These are phyloP conservation scores for Inga laurina DNA, from an alignment of 306 rosid species.

Conservation along the genomic window DNA sequence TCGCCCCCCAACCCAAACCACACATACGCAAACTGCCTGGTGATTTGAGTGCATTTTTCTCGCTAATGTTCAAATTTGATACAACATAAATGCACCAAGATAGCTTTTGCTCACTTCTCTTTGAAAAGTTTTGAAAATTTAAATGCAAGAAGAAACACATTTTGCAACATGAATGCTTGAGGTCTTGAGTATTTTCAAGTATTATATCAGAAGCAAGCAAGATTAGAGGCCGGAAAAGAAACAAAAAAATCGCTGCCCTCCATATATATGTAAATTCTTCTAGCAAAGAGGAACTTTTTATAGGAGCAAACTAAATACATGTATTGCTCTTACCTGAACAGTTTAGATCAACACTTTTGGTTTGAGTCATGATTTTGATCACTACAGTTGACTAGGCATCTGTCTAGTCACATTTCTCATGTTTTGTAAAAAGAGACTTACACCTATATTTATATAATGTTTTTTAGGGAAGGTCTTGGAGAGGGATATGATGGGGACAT, in stretches of 20 bases:
- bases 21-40: no score
- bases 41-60: no score
- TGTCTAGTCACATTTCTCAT: background rate
- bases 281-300: background rate
- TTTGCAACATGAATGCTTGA: slow-evolving; percentile 6
- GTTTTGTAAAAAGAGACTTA: slow-evolving; percentile 18
- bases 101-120: background rate
- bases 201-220: no score
- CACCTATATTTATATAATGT: slow-evolving; percentile 10
- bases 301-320: background rate
- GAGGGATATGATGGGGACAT: slow-evolving; percentile 89
- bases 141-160: background rate
- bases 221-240: background rate
- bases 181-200: background rate
- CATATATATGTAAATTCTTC: background rate
- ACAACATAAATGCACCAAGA: background rate
- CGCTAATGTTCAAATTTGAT: no score
- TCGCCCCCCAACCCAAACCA: no score
- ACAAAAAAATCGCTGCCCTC: background rate
- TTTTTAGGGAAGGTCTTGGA: slow-evolving; percentile 85
- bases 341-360: slow-evolving; percentile 23
- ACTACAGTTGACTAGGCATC: background rate
- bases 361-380: slow-evolving; percentile 16
- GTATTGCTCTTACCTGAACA: slow-evolving; percentile 4
- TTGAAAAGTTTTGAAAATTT: slow-evolving; percentile 3